A percentile compares a stretch with the other conserved stretches of the same genome.
phyloP scores from a whole-genome alignment of 1,284 basidiomycete genomes.

The Phenoliferia sp. region DNA sequence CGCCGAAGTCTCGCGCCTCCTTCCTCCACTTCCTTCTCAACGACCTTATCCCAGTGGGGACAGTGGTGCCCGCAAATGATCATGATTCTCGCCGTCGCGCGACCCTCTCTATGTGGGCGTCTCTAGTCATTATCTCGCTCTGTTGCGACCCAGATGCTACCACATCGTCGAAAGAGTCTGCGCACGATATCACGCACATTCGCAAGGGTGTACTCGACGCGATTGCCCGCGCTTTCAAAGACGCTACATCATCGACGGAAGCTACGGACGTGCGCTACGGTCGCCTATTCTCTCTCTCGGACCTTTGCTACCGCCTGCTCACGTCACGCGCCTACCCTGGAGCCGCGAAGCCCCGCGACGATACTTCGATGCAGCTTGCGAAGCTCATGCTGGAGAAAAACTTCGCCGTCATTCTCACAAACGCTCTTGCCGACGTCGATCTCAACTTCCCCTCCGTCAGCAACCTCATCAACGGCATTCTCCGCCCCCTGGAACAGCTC shows the following conservation, averaged over 20 bases:
- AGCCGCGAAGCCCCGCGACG: conserved; percentile 56
- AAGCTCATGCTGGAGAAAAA: conserved; percentile 99
- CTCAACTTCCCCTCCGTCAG: conserved; percentile 92
- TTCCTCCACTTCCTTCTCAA: conserved; percentile 71
- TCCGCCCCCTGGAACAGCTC: conserved; percentile 86
- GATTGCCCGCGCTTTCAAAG: conserved; percentile 80
- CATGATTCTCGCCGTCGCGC: conserved; percentile 24
- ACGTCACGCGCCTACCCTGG: conserved; percentile 64
- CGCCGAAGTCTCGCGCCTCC: conserved; percentile 41
- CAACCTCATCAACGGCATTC: conserved; percentile 73
- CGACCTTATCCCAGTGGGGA: conserved; percentile 20
- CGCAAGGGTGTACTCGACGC: conserved; percentile 88
- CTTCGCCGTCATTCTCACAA: conserved; percentile 84
- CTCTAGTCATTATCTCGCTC: conserved; percentile 84
- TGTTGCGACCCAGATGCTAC: conserved; percentile 65
- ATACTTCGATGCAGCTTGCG: conserved; percentile 81
- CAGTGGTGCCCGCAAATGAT: conserved; percentile 14
- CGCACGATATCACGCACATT: conserved; percentile 73
- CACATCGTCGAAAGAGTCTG: conserved; percentile 30
- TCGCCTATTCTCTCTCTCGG: conserved; percentile 77
- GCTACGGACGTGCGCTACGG: conserved; percentile 77
- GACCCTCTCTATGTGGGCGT: conserved; percentile 69
- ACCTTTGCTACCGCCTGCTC: conserved; percentile 82
- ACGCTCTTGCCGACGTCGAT: conserved; percentile 85
- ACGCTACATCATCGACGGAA: conserved; percentile 56